These are phyloP conservation scores for Pseudogymnoascus sp. DNA, from an alignment of 2,329 filamentous ascomycete genomes.

Conservation along the genomic window DNA sequence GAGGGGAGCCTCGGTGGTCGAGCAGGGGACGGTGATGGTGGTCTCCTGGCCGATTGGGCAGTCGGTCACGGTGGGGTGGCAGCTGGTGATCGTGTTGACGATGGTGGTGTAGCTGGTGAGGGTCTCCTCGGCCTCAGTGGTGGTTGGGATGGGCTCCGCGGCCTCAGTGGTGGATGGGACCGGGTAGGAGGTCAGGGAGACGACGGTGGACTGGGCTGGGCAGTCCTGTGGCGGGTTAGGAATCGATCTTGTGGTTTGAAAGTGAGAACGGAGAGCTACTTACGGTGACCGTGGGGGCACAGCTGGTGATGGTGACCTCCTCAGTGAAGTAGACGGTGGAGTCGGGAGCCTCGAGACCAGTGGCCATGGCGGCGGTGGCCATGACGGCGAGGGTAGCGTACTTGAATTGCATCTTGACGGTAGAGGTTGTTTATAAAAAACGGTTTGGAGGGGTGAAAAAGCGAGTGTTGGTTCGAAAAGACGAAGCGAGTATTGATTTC, in stretches of 20 bases:
- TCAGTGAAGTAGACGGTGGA: constrained; percentile 41
- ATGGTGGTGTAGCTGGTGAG: constrained; percentile 8
- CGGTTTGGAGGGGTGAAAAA: constrained; percentile 9
- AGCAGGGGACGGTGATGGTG: constrained; percentile 20
- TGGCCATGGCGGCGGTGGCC: constrained; percentile 26
- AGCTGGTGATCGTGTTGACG: constrained; percentile 16
- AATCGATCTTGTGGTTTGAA: neutral
- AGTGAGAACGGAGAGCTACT: neutral
- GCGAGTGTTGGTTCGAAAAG: constrained; percentile 18
- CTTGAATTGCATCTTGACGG: constrained; percentile 33
- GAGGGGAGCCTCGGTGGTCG: constrained; percentile 23
- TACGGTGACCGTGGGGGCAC: constrained; percentile 36
- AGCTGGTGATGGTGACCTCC: constrained; percentile 45
- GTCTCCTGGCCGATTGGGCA: constrained; percentile 13
- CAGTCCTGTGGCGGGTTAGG: constrained; percentile 5
- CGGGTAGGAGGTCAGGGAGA: constrained; percentile 18
- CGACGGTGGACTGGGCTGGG: constrained; percentile 21
- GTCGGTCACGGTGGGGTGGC: constrained; percentile 10
- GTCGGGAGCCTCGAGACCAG: constrained; percentile 9
- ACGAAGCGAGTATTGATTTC: constrained; percentile 14
- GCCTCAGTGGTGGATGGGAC: constrained; percentile 10
- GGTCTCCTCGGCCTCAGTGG: neutral
- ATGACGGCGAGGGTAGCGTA: constrained; percentile 26
- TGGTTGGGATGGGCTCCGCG: constrained; percentile 9
- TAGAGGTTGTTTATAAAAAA: constrained; percentile 15